Base-by-base conservation (phyloP, 2,329 filamentous ascomycete species). In the Ophiocordyceps polyrhachis-furcata region DNA sequence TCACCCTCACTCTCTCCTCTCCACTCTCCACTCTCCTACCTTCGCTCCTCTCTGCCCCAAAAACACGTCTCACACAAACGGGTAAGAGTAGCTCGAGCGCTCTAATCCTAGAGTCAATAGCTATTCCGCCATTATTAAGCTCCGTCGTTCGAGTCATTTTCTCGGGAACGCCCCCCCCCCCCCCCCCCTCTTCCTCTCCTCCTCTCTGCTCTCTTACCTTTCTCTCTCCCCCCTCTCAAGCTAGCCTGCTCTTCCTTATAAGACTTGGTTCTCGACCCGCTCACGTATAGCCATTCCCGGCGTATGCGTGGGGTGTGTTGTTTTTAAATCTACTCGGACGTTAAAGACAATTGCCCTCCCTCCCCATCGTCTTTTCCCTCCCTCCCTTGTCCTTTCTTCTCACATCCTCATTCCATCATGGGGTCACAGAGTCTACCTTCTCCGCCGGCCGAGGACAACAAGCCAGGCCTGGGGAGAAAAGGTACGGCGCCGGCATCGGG, bases 371-470 rank as follows among this genome's bases (percentile, higher is more conserved):
- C 9, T 28, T 28, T 11, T 11, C 9, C 25, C 25, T 11, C 25
- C 25, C 25, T 11, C 9, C 25, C 25, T 28, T 28, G 4, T 28
- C 8, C 9, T 11, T 28, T 11, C 25, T 28, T 11, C 25, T 28
- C 25, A 28, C 8, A 28, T 28, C 25, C 25, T 28, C 25, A 23
- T 28, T 28, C 32, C 32, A 17, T 9, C 25, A 74, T 74, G 71
- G 69, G 67, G 56, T 55, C 58, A 47, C 52, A 59, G 48, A 64
- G 59, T 51, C 61, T 73, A 52, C 71, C 71, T 28, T 73, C 71
- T 45, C 70, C 71, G 51, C 70, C 71, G 14, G 64, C 65, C 44
- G 71, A 71, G 58, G 68, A 69, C 6, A 54, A 58, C 50, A 68
- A 64, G 51, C 50, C 59, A 11, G 54, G 54, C 2, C 47, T 55